phyloP scores from a whole-genome alignment of 2,329 filamentous ascomycete species.

The Claviceps africana region DNA sequence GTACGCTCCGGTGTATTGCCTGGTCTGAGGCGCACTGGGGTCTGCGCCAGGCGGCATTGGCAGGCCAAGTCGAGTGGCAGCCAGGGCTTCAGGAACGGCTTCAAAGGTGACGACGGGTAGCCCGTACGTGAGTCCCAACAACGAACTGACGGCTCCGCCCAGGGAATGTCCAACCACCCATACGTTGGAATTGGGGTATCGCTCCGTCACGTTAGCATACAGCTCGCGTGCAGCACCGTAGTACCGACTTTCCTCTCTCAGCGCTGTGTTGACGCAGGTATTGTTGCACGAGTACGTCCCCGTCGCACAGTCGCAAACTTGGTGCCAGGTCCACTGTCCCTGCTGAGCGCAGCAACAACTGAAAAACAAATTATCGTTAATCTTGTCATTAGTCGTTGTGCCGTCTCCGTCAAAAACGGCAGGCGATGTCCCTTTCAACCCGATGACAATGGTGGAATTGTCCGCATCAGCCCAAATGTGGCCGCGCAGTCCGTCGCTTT shows the following conservation, averaged over 20 bases:
- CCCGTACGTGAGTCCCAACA: slow-evolving; percentile 83
- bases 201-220: slow-evolving; percentile 78
- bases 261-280: slow-evolving; percentile 65
- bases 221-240: slow-evolving; percentile 81
- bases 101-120: slow-evolving; percentile 86
- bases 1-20: slow-evolving; percentile 61
- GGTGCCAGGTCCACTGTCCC: slow-evolving; percentile 75
- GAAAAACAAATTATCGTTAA: slow-evolving; percentile 96
- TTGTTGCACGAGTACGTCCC: slow-evolving; percentile 82
- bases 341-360: slow-evolving; percentile 96
- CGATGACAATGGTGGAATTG: slow-evolving; percentile 81
- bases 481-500: slow-evolving; percentile 73
- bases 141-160: slow-evolving; percentile 75
- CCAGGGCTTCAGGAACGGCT: slow-evolving; percentile 79
- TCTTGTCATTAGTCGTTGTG: slow-evolving; percentile 92
- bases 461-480: slow-evolving; percentile 81
- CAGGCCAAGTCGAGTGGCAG: slow-evolving; percentile 70
- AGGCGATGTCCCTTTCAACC: slow-evolving; percentile 78
- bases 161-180: slow-evolving; percentile 91
- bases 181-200: slow-evolving; percentile 72
- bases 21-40: slow-evolving; percentile 54
- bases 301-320: slow-evolving; percentile 86
- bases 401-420: slow-evolving; percentile 95
- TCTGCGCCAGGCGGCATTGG: slow-evolving; percentile 70
- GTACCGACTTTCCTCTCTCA: slow-evolving; percentile 76